Conservation (phyloP, 2,329 filamentous ascomycete genomes). For the Alternaria sp. region DNA sequence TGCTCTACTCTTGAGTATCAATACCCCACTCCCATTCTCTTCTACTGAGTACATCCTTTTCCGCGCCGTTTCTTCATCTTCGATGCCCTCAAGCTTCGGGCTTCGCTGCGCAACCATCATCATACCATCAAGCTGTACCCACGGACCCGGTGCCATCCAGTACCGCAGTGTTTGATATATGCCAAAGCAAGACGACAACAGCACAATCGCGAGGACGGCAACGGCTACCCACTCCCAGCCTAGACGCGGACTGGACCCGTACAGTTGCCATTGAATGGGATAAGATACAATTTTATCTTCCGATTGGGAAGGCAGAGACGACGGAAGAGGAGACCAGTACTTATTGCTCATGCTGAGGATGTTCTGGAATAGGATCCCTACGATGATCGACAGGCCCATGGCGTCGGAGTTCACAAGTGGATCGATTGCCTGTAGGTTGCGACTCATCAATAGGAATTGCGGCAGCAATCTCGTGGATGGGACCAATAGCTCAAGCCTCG, state of each 20-base stretch:
- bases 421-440: not conserved
- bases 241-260: conserved; percentile 4
- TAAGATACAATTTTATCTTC: not conserved
- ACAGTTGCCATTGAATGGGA: conserved; percentile 15
- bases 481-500: not conserved
- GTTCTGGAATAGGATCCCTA: conserved; percentile 5
- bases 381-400: not conserved
- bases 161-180: not conserved
- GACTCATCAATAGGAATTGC: conserved; percentile 2
- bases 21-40: not conserved
- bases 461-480: not conserved
- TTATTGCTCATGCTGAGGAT: conserved; percentile 7
- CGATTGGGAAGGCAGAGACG: not conserved
- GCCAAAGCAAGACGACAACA: not conserved
- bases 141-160: conserved; percentile 2
- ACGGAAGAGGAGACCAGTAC: conserved; percentile 1
- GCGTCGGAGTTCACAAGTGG: not conserved
- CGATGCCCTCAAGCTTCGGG: not conserved
- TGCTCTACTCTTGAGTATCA: conserved; percentile 1
- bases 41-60: not conserved
- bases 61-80: not conserved
- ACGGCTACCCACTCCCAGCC: conserved; percentile 7
- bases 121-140: conserved; percentile 3
- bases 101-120: conserved; percentile 9
- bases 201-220: not conserved